Percentiles rank a stretch among this genome's conserved stretches.
Evolutionary conservation across 2,329 filamentous ascomycete species (phyloP).

Genomic region (Aspergillus flavus): DNA sequence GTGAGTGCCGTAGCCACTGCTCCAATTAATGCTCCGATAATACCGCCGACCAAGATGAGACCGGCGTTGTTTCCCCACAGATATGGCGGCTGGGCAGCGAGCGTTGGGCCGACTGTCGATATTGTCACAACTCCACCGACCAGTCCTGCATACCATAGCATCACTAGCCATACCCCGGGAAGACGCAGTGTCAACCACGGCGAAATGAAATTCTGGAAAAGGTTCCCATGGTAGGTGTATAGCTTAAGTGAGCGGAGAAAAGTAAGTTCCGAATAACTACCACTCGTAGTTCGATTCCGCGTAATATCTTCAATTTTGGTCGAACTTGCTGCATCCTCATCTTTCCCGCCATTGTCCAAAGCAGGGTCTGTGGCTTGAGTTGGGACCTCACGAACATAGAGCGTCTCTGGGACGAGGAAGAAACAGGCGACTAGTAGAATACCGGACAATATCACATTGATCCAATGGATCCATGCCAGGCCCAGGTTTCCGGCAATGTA

Average conservation of each 20-base stretch:
- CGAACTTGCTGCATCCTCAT: background rate
- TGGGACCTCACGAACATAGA: constrained; percentile 6
- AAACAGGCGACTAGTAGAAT: constrained; percentile 12
- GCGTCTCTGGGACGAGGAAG: constrained; percentile 13
- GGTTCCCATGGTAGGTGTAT: constrained; percentile 10
- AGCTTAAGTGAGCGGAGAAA: constrained; percentile 13
- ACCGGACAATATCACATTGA: constrained; percentile 13
- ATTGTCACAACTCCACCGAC: constrained; percentile 14
- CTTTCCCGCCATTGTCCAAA: constrained; percentile 3
- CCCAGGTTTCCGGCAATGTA: constrained; percentile 7
- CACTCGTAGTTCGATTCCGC: too few relatives aligned
- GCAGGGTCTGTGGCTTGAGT: background rate
- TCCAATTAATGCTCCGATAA: constrained; percentile 10
- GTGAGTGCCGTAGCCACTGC: background rate
- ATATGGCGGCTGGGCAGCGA: constrained; percentile 13
- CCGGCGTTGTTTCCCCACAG: constrained; percentile 13
- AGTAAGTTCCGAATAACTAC: constrained; percentile 2
- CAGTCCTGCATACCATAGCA: constrained; percentile 15
- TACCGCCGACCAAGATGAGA: constrained; percentile 11
- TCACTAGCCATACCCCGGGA: constrained; percentile 16
- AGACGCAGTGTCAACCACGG: constrained; percentile 14
- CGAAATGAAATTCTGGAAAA: constrained; percentile 3
- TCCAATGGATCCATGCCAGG: constrained; percentile 14
- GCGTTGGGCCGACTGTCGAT: constrained; percentile 10
- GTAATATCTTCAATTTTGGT: constrained; percentile 6